phyloP scores from a whole-genome alignment of 331 rosid genomes.

The Malus hybrid region DNA sequence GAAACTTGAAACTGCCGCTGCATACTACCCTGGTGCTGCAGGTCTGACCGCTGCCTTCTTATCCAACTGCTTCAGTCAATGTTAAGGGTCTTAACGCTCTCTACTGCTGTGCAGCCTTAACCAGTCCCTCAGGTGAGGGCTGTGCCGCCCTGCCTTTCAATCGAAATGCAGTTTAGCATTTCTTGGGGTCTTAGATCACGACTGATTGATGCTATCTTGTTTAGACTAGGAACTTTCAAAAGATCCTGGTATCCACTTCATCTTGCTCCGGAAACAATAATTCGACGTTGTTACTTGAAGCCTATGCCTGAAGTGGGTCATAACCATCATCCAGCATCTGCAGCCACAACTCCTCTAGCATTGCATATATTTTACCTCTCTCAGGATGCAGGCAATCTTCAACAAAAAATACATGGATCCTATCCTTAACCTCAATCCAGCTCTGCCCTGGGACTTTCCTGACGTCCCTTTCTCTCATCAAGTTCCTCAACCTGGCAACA shows the following conservation, averaged over 20 bases:
- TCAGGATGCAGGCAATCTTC: constrained; percentile 64
- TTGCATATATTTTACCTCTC: constrained; percentile 35
- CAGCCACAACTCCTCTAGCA: constrained; percentile 60
- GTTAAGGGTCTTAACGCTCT: no score
- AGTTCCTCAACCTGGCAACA: constrained; percentile 45
- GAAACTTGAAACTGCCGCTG: no score
- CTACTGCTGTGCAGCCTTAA: no score
- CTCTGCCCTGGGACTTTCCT: constrained; percentile 80
- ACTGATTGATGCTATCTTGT: not conserved
- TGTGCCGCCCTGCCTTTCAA: no score
- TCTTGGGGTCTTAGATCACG: no score
- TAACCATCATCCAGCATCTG: constrained; percentile 52
- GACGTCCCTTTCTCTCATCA: constrained; percentile 50
- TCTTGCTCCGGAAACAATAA: not conserved
- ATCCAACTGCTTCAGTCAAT: no score
- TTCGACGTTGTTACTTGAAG: not conserved
- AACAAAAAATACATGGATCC: constrained; percentile 47
- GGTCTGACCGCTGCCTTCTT: no score
- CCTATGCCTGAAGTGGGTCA: constrained; percentile 35
- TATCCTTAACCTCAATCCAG: constrained; percentile 53
- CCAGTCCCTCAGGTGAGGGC: no score
- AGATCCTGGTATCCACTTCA: not conserved
- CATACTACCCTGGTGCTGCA: no score
- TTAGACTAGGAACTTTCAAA: not conserved
- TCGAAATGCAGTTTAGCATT: no score